Evolutionary conservation across 176 grass and related monocot genomes (phyloP).

Genomic region (Triticum turgidum): DNA sequence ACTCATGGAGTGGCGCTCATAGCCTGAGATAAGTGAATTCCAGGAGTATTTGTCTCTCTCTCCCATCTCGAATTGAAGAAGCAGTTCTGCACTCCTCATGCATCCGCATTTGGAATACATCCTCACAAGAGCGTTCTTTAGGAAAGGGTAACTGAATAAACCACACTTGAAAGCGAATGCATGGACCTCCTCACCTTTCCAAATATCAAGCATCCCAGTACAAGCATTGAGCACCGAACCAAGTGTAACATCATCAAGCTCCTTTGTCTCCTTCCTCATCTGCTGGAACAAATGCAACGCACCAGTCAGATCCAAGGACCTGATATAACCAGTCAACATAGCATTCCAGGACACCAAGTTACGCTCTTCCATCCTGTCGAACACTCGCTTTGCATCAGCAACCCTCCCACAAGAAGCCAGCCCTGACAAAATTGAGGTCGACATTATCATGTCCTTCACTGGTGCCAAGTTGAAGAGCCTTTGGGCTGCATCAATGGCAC

Average conservation of each 20-base stretch:
- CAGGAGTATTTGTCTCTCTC: slow-evolving; percentile 67
- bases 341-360: slow-evolving; percentile 93
- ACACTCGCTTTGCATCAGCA: slow-evolving; percentile 63
- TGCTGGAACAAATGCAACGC: slow-evolving; percentile 69
- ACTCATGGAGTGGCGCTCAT: slow-evolving; percentile 61
- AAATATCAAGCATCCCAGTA: slow-evolving; percentile 56
- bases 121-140: slow-evolving; percentile 60
- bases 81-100: slow-evolving; percentile 61
- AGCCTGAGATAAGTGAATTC: slow-evolving; percentile 89
- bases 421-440: slow-evolving; percentile 69
- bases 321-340: slow-evolving; percentile 71
- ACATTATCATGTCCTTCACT: slow-evolving; percentile 64
- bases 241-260: slow-evolving; percentile 61
- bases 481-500: slow-evolving; percentile 61
- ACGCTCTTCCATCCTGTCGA: slow-evolving; percentile 60
- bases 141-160: slow-evolving; percentile 33
- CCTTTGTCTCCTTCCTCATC: slow-evolving; percentile 57
- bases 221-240: slow-evolving; percentile 67
- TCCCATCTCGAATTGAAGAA: slow-evolving; percentile 51
- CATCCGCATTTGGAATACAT: slow-evolving; percentile 89
- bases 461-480: slow-evolving; percentile 56
- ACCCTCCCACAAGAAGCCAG: slow-evolving; percentile 74
- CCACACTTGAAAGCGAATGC: slow-evolving; percentile 50
- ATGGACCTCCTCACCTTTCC: slow-evolving; percentile 73
- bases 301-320: slow-evolving; percentile 53